Evolutionary conservation across 2,329 filamentous ascomycete species (phyloP).

Genomic region (Pyricularia sp.): DNA sequence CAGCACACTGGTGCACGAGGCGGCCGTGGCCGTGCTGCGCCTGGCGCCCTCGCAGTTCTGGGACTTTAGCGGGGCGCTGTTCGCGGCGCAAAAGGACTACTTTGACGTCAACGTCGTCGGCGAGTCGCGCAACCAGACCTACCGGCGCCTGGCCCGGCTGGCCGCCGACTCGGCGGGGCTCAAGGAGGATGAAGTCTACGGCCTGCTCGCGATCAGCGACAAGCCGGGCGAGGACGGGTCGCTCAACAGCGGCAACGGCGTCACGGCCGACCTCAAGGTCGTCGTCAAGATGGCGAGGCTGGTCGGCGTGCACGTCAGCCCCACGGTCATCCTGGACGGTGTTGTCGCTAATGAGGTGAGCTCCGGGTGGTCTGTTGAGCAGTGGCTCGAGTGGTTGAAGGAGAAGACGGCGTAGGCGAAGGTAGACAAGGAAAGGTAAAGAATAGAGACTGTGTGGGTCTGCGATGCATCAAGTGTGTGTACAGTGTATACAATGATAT

Average conservation of each 20-base stretch:
- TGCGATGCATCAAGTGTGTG: neutral
- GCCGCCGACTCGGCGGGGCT: slow-evolving; percentile 57
- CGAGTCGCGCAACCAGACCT: slow-evolving; percentile 78
- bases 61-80: slow-evolving; percentile 62
- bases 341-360: slow-evolving; percentile 71
- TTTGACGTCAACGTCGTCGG: slow-evolving; percentile 81
- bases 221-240: slow-evolving; percentile 57
- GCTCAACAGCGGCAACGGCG: slow-evolving; percentile 70
- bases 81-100: slow-evolving; percentile 59
- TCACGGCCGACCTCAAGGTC: slow-evolving; percentile 79
- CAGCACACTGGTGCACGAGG: slow-evolving; percentile 73
- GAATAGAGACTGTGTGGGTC: neutral
- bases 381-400: slow-evolving; percentile 79
- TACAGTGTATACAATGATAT: neutral
- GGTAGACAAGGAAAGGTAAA: slow-evolving; percentile 12
- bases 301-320: slow-evolving; percentile 80
- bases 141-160: slow-evolving; percentile 68
- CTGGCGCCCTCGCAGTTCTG: slow-evolving; percentile 67
- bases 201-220: slow-evolving; percentile 58
- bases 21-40: slow-evolving; percentile 69
- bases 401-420: slow-evolving; percentile 41
- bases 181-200: slow-evolving; percentile 60
- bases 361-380: slow-evolving; percentile 65
- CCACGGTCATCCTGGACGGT: slow-evolving; percentile 82
- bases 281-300: slow-evolving; percentile 72